A percentile compares a stretch with the other conserved stretches of the same genome.
Evolutionary conservation across 768 basidiomycete genomes (phyloP).

Genomic region (Coprinopsis strossmayeri): DNA sequence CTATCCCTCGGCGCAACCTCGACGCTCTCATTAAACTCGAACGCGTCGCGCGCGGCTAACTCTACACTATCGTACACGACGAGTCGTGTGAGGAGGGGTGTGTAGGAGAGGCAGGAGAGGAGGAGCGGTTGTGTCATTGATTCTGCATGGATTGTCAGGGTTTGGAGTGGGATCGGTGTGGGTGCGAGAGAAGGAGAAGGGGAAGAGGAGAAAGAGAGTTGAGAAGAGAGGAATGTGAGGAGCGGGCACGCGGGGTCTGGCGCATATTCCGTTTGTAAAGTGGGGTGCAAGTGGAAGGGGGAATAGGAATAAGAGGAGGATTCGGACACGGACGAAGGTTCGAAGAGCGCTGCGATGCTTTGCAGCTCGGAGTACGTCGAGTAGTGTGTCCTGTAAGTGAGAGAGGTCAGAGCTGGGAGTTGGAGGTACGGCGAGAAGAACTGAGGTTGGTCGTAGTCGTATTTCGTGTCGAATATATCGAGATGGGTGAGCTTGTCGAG

Average conservation of each 20-base stretch:
- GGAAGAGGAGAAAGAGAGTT: no score
- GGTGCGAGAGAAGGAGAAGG: no score
- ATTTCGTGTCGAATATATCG: background rate
- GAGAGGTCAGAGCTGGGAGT: background rate
- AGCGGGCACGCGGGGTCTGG: background rate
- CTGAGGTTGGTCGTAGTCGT: background rate
- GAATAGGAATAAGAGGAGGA: background rate
- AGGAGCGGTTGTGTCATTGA: background rate
- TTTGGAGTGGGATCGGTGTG: background rate
- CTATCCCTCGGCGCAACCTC: background rate
- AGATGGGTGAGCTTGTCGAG: background rate
- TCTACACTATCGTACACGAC: background rate
- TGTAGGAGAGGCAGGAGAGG: background rate
- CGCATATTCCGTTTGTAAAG: background rate
- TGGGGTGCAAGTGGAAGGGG: background rate
- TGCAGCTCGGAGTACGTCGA: background rate
- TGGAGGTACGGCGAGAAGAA: background rate
- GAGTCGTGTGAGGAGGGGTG: background rate
- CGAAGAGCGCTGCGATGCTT: background rate
- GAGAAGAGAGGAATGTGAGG: background rate
- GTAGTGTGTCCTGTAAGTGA: background rate
- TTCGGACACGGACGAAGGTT: background rate
- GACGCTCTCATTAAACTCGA: background rate
- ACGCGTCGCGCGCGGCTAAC: background rate
- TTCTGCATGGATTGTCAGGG: background rate